Evolutionary conservation across 2,329 filamentous ascomycete species (phyloP).

Genomic region (Mollisia scopiformis): DNA sequence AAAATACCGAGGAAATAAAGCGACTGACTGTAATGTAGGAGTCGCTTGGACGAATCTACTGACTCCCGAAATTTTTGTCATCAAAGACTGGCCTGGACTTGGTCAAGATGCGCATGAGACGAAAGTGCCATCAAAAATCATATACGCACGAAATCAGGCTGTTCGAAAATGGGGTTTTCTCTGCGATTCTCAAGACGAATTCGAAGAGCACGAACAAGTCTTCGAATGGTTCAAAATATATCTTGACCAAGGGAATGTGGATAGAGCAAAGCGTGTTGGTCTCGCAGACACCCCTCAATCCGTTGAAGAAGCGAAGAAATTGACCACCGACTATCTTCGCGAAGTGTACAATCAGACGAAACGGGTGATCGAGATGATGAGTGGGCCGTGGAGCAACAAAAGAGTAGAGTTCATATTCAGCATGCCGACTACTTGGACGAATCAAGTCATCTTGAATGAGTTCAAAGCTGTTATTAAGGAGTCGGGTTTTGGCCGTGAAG

Average conservation of each 20-base stretch:
- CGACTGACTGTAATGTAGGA: slow-evolving; percentile 30
- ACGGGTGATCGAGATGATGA: slow-evolving; percentile 43
- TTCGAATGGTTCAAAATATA: slow-evolving; percentile 60
- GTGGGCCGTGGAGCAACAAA: slow-evolving; percentile 46
- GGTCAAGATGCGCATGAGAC: slow-evolving; percentile 52
- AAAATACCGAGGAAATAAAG: slow-evolving; percentile 14
- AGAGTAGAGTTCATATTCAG: slow-evolving; percentile 58
- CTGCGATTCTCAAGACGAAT: slow-evolving; percentile 46
- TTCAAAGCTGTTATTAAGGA: slow-evolving; percentile 51
- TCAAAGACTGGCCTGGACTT: slow-evolving; percentile 50
- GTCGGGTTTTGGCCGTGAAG: slow-evolving; percentile 52
- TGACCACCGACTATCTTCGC: slow-evolving; percentile 52
- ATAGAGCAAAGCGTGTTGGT: slow-evolving; percentile 45
- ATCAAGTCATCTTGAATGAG: slow-evolving; percentile 50
- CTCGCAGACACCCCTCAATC: slow-evolving; percentile 46
- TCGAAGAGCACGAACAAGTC: slow-evolving; percentile 40
- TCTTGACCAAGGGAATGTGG: slow-evolving; percentile 50
- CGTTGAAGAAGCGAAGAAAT: slow-evolving; percentile 47
- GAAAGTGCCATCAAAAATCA: slow-evolving; percentile 55
- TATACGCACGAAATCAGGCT: slow-evolving; percentile 46
- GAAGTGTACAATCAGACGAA: slow-evolving; percentile 53
- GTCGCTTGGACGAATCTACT: slow-evolving; percentile 40
- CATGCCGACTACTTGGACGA: slow-evolving; percentile 60
- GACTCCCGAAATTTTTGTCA: slow-evolving; percentile 15
- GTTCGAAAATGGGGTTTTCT: slow-evolving; percentile 57